These are phyloP conservation scores for Coemansia asiatica DNA, from an alignment of 192 early-diverging fungal genomes.

Conservation along the genomic window DNA sequence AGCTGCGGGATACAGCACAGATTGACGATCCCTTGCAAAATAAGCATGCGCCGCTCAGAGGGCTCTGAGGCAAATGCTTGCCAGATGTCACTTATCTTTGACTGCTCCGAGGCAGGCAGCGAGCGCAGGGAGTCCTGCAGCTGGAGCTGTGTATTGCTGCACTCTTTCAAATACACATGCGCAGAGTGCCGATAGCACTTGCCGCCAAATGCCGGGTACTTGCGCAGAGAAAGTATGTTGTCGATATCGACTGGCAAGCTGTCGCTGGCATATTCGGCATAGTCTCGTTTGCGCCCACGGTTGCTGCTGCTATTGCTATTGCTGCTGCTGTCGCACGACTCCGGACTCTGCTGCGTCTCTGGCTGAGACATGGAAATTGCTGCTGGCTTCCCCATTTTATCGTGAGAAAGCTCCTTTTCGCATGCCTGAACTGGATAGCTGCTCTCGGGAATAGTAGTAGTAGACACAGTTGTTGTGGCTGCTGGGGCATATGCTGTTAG, in stretches of 20 bases:
- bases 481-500: not conserved
- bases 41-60: constrained; percentile 63
- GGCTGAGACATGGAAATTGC: not conserved
- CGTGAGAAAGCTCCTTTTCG: constrained; percentile 21
- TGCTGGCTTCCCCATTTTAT: not conserved
- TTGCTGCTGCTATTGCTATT: not conserved
- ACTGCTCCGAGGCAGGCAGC: constrained; percentile 59
- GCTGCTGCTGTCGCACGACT: constrained; percentile 5
- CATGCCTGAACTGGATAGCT: constrained; percentile 5
- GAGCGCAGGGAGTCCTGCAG: constrained; percentile 60
- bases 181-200: constrained; percentile 57
- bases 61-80: constrained; percentile 67
- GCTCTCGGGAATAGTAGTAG: not conserved
- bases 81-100: constrained; percentile 71
- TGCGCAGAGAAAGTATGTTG: constrained; percentile 25
- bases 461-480: too few relatives aligned
- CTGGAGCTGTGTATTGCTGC: constrained; percentile 34
- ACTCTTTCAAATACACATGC: constrained; percentile 50
- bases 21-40: constrained; percentile 74
- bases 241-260: constrained; percentile 14
- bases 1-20: constrained; percentile 86
- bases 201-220: constrained; percentile 51
- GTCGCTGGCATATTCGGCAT: constrained; percentile 21
- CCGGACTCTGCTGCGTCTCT: not conserved
- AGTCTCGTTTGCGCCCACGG: constrained; percentile 41